These are phyloP conservation scores for Ganoderma boninense DNA, from an alignment of 1,284 basidiomycete species.

Conservation along the genomic window DNA sequence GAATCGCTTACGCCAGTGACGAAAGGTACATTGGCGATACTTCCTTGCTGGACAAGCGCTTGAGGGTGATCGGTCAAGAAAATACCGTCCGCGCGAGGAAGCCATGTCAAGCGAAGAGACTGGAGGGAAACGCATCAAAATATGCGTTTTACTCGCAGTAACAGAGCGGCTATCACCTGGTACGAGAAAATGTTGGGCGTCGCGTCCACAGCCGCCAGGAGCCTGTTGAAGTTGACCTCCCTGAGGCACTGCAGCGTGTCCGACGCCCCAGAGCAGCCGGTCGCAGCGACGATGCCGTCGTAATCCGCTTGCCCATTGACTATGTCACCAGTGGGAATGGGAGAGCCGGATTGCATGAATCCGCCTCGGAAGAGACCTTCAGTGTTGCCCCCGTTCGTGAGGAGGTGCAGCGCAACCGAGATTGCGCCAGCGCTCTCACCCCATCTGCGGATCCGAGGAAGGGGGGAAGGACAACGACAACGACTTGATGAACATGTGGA, in stretches of 20 bases:
- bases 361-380: slow-evolving; percentile 46
- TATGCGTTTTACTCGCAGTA: background rate
- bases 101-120: slow-evolving; percentile 37
- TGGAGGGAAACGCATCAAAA: background rate
- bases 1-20: slow-evolving; percentile 35
- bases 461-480: background rate
- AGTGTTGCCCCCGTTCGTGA: slow-evolving; percentile 42
- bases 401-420: slow-evolving; percentile 44
- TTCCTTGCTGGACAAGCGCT: slow-evolving; percentile 36
- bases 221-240: slow-evolving; percentile 39
- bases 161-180: background rate
- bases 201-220: slow-evolving; percentile 42
- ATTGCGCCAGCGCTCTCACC: slow-evolving; percentile 54
- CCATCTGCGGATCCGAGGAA: slow-evolving; percentile 38
- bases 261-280: slow-evolving; percentile 40
- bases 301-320: slow-evolving; percentile 43
- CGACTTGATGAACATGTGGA: background rate
- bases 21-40: slow-evolving; percentile 43
- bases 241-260: slow-evolving; percentile 53
- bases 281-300: slow-evolving; percentile 42
- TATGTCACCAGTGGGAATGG: slow-evolving; percentile 43
- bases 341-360: slow-evolving; percentile 48
- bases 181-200: slow-evolving; percentile 37
- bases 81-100: slow-evolving; percentile 47
- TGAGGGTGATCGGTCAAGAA: slow-evolving; percentile 43